A percentile compares a stretch with the other conserved stretches of the same genome.
Evolutionary conservation across 371 early-diverging fungal species (phyloP).

Genomic region (Apophysomyces ossiformis): DNA sequence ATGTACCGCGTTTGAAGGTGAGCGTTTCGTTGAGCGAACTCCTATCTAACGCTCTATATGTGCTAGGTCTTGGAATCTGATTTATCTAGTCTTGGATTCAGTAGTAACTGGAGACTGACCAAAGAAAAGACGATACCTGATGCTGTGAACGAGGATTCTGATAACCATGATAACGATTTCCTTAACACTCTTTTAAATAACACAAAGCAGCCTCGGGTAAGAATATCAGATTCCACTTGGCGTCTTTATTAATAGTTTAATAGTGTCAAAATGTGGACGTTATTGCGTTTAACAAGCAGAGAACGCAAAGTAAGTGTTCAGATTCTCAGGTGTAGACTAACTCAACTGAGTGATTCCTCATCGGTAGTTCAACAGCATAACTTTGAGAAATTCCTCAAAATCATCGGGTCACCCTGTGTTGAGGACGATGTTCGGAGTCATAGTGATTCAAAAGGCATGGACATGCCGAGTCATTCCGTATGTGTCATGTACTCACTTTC

Average conservation of each 20-base stretch:
- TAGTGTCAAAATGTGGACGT: constrained; percentile 50
- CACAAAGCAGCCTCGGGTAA: constrained; percentile 28
- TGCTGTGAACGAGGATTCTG: neutral
- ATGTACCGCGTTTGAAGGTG: constrained; percentile 3
- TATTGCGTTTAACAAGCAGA: constrained; percentile 28
- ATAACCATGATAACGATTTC: constrained; percentile 4
- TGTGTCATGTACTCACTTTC: neutral
- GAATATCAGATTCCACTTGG: neutral
- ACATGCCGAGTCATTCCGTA: neutral
- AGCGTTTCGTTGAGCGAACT: neutral
- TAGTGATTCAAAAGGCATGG: neutral
- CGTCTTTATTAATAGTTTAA: constrained; percentile 1
- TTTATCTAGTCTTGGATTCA: constrained; percentile 24
- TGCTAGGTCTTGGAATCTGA: constrained; percentile 21
- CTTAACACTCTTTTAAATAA: constrained; percentile 10
- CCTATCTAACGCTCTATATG: neutral
- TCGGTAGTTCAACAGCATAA: neutral
- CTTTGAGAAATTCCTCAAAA: constrained; percentile 20
- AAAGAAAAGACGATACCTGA: constrained; percentile 25
- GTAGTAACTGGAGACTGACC: constrained; percentile 30
- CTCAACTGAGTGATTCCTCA: neutral
- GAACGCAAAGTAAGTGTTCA: neutral
- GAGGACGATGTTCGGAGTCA: neutral
- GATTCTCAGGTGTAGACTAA: neutral
- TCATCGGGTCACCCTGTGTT: constrained; percentile 20